phyloP scores from a whole-genome alignment of 495 filamentous ascomycete species.

The Talaromyces ruber region DNA sequence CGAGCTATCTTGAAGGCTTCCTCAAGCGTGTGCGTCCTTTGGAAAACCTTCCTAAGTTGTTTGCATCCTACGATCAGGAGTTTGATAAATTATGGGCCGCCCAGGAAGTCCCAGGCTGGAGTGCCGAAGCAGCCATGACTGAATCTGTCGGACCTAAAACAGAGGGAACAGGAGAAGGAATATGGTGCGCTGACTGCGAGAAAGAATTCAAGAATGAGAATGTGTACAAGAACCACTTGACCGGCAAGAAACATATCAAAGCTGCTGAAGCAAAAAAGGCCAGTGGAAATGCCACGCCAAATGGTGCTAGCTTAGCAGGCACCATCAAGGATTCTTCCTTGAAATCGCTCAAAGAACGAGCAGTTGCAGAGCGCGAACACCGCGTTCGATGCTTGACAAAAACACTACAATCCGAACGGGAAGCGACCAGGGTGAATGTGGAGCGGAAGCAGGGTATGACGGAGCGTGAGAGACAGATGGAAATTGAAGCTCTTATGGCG shows the following conservation, averaged over 20 bases:
- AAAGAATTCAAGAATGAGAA: constrained; percentile 95
- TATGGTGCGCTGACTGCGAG: constrained; percentile 84
- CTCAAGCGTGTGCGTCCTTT: constrained; percentile 72
- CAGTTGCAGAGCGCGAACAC: constrained; percentile 82
- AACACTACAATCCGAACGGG: constrained; percentile 67
- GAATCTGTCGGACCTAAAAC: constrained; percentile 36
- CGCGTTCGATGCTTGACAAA: constrained; percentile 67
- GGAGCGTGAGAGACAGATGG: constrained; percentile 84
- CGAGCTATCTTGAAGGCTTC: constrained; percentile 78
- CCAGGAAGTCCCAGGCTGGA: constrained; percentile 75
- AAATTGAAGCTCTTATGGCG: constrained; percentile 78
- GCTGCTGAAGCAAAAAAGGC: constrained; percentile 56
- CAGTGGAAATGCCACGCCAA: constrained; percentile 21
- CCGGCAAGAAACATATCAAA: constrained; percentile 83
- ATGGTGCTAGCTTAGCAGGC: constrained; percentile 13
- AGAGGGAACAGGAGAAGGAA: constrained; percentile 57
- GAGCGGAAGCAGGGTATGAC: constrained; percentile 95
- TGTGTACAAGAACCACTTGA: constrained; percentile 83
- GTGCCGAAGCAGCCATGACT: constrained; percentile 41
- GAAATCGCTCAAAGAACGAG: constrained; percentile 72
- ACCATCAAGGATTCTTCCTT: constrained; percentile 20
- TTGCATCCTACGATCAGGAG: constrained; percentile 64
- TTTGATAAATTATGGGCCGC: constrained; percentile 79
- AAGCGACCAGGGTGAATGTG: constrained; percentile 83
- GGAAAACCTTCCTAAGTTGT: constrained; percentile 72